Evolutionary conservation across 352 stramenopile genomes (phyloP), one percentile per base, ranked within the genome.

Genomic region (Pythium grandisporangium): DNA sequence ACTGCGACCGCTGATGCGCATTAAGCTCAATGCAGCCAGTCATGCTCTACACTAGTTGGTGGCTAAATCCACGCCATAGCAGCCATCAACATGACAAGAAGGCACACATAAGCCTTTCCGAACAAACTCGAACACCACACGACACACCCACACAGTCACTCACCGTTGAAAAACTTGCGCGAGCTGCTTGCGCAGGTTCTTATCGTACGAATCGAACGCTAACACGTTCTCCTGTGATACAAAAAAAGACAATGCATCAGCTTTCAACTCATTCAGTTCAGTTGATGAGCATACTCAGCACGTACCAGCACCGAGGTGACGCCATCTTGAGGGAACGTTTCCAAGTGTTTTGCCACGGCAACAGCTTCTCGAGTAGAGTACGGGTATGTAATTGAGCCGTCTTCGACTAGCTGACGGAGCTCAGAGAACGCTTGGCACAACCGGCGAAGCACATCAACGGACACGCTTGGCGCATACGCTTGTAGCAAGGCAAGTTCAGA

Each of bases 211-310:
- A 30, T 98, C 95, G 55, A 98, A 98, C 11, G 87, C 89, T 19
- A 98, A 61, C 13, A 98, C 85, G 53, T 98, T 98, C 51, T 95
- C 71, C 55, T 98, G 49, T 42, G n/a, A n/a, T n/a, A n/a, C n/a
- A n/a, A n/a, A n/a, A n/a, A n/a, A n/a, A n/a, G n/a, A n/a, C n/a
- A n/a, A n/a, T n/a, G n/a, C n/a, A n/a, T n/a, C n/a, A n/a, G n/a
- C n/a, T n/a, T n/a, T n/a, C n/a, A n/a, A n/a, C n/a, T n/a, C n/a
- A n/a, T n/a, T n/a, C n/a, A n/a, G n/a, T n/a, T n/a, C n/a, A n/a
- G n/a, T n/a, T n/a, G n/a, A n/a, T n/a, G n/a, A n/a, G n/a, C n/a
- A n/a, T n/a, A n/a, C n/a, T n/a, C n/a, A n/a, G 1, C 11, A 55
- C 64, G 40, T 58, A 85, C 73, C 48, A 86, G 38, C 8, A 88